Percentiles rank a stretch among this genome's conserved stretches.
These are phyloP conservation scores for Talaromyces stipitatus DNA, from an alignment of 495 filamentous ascomycete genomes.

Conservation along the genomic window DNA sequence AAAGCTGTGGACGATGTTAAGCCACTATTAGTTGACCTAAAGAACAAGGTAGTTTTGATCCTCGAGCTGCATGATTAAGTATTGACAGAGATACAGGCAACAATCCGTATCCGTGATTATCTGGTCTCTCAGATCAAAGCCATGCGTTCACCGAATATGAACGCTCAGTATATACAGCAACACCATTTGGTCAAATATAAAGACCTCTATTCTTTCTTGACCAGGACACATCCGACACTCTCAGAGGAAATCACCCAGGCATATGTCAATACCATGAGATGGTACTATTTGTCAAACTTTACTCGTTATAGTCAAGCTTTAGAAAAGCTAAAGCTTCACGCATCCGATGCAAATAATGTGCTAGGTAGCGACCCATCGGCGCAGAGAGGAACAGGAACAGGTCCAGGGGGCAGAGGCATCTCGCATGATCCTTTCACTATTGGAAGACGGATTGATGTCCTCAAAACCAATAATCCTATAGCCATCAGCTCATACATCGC, in stretches of 20 bases:
- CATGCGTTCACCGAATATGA: constrained; percentile 85
- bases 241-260: constrained; percentile 86
- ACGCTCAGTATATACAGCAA: constrained; percentile 92
- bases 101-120: constrained; percentile 89
- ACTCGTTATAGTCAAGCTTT: constrained; percentile 77
- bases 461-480: constrained; percentile 59
- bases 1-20: constrained; percentile 78
- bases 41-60: constrained; percentile 55
- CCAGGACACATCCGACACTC: constrained; percentile 65
- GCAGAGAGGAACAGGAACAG: constrained; percentile 45
- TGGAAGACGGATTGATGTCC: constrained; percentile 72
- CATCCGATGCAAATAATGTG: constrained; percentile 75
- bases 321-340: constrained; percentile 74
- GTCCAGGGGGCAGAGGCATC: constrained; percentile 31
- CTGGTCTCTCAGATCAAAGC: constrained; percentile 90
- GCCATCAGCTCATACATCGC: constrained; percentile 77
- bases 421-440: constrained; percentile 84
- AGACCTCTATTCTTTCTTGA: constrained; percentile 78
- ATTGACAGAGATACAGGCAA: constrained; percentile 45
- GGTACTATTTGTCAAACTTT: constrained; percentile 94
- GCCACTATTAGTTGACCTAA: constrained; percentile 75
- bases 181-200: constrained; percentile 80
- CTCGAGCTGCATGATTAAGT: neutral
- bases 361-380: constrained; percentile 69
- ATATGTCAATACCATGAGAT: constrained; percentile 97